Conservation (phyloP, 352 stramenopile genomes). For the Discostella stelligera region DNA sequence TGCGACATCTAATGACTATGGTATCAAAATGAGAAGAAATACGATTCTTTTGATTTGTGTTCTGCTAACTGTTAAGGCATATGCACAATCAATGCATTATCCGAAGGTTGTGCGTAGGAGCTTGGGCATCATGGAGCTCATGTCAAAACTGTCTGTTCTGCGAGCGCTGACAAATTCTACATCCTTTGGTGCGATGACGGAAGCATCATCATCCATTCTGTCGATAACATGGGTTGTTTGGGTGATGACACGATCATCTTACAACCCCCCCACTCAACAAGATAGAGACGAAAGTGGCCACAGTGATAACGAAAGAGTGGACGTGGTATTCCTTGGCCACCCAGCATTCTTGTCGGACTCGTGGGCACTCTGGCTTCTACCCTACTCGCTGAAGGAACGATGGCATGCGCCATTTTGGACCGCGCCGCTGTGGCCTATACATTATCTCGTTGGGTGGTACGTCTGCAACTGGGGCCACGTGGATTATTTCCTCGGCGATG, state of each 20-base stretch:
- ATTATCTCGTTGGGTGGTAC: conserved; percentile 55
- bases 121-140: conserved; percentile 25
- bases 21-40: neutral
- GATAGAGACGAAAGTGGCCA: neutral
- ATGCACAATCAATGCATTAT: conserved; percentile 18
- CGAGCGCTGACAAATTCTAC: conserved; percentile 5
- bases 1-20: conserved; percentile 11
- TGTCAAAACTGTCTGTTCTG: conserved; percentile 29
- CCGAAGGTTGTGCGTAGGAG: conserved; percentile 23
- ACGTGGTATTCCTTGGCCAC: conserved; percentile 56
- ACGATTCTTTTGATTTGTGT: conserved; percentile 18
- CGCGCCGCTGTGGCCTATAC: conserved; percentile 46
- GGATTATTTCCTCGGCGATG: conserved; percentile 56
- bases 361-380: conserved; percentile 60
- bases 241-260: conserved; percentile 13
- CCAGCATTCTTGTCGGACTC: conserved; percentile 45
- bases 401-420: conserved; percentile 43
- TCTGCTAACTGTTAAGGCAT: conserved; percentile 39
- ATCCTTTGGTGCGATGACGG: conserved; percentile 3
- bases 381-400: conserved; percentile 50
- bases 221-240: conserved; percentile 34
- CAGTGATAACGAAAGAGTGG: conserved; percentile 5
- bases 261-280: neutral
- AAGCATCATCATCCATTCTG: conserved; percentile 25
- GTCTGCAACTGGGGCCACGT: conserved; percentile 48